Conservation (phyloP, 768 basidiomycete species). For the Lanmaoa rubissima region DNA sequence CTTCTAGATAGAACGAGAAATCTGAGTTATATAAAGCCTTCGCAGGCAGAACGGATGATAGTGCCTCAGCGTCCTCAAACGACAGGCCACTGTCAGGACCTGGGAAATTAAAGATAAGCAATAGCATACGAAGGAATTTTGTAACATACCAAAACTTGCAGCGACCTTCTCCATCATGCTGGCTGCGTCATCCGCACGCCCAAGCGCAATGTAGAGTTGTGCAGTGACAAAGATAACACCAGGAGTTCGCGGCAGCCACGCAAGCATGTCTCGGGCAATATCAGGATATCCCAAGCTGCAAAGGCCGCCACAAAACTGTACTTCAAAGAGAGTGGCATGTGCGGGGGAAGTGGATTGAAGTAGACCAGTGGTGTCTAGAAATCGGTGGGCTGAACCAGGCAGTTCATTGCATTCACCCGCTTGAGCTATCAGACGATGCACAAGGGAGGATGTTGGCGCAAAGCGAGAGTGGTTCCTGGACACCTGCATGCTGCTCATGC, state of each 20-base stretch:
- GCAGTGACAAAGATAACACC: slow-evolving; percentile 73
- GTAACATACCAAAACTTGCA: slow-evolving; percentile 65
- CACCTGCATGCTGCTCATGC: slow-evolving; percentile 74
- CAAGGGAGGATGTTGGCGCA: slow-evolving; percentile 56
- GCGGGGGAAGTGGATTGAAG: slow-evolving; percentile 69
- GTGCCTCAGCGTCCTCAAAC: slow-evolving; percentile 60
- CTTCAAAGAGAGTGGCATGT: slow-evolving; percentile 64
- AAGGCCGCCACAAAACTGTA: slow-evolving; percentile 69
- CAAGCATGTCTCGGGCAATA: slow-evolving; percentile 61
- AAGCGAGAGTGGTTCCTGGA: slow-evolving; percentile 47
- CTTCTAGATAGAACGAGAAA: slow-evolving; percentile 76
- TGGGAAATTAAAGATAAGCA: slow-evolving; percentile 23
- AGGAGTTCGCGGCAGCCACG: slow-evolving; percentile 78
- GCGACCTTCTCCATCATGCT: slow-evolving; percentile 70
- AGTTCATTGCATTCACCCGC: slow-evolving; percentile 48
- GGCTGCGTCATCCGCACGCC: slow-evolving; percentile 72
- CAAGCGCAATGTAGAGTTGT: slow-evolving; percentile 61
- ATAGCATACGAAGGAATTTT: neutral
- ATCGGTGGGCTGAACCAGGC: slow-evolving; percentile 63
- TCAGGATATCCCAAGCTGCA: slow-evolving; percentile 60
- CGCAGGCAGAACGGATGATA: slow-evolving; percentile 60
- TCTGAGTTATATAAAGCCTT: slow-evolving; percentile 55
- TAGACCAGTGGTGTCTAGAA: slow-evolving; percentile 64
- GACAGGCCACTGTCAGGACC: slow-evolving; percentile 50
- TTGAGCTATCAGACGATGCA: slow-evolving; percentile 60